Conservation (phyloP, 768 basidiomycete genomes). For the Suillus variegatus region DNA sequence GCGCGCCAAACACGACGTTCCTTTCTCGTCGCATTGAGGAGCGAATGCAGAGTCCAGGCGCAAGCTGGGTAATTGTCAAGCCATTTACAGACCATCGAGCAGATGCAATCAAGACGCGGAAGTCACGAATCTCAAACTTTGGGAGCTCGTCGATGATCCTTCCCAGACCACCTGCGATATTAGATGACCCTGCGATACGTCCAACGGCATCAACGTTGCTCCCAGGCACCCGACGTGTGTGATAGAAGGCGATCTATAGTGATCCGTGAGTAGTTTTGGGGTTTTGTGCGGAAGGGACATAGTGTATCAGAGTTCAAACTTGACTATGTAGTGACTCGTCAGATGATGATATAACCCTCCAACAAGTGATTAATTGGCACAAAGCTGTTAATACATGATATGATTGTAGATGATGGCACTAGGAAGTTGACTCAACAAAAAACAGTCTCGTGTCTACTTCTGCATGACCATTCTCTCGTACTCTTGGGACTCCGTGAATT, state of each 20-base stretch:
- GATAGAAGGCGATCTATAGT: slow-evolving; percentile 3
- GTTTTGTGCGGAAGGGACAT: background rate
- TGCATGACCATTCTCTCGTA: background rate
- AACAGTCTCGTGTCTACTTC: background rate
- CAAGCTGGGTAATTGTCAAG: slow-evolving; percentile 11
- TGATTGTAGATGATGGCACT: background rate
- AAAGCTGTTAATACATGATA: background rate
- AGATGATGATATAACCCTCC: background rate
- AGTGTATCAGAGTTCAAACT: background rate
- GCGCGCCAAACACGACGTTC: slow-evolving; percentile 33
- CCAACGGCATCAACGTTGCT: background rate
- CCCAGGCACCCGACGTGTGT: background rate
- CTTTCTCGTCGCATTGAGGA: slow-evolving; percentile 48
- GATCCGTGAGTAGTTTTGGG: slow-evolving; percentile 12
- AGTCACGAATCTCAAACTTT: slow-evolving; percentile 12
- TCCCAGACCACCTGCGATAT: background rate
- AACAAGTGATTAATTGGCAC: background rate
- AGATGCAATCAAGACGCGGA: slow-evolving; percentile 12
- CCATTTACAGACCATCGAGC: slow-evolving; percentile 29
- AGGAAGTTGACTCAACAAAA: background rate
- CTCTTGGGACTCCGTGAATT: background rate
- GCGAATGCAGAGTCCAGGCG: slow-evolving; percentile 32
- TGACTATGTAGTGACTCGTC: too few relatives aligned
- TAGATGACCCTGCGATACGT: background rate
- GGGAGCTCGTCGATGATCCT: background rate